Percentiles rank a stretch among this genome's conserved stretches.
phyloP scores from a whole-genome alignment of 805 yeast genomes.

The Ogataea neopini region DNA sequence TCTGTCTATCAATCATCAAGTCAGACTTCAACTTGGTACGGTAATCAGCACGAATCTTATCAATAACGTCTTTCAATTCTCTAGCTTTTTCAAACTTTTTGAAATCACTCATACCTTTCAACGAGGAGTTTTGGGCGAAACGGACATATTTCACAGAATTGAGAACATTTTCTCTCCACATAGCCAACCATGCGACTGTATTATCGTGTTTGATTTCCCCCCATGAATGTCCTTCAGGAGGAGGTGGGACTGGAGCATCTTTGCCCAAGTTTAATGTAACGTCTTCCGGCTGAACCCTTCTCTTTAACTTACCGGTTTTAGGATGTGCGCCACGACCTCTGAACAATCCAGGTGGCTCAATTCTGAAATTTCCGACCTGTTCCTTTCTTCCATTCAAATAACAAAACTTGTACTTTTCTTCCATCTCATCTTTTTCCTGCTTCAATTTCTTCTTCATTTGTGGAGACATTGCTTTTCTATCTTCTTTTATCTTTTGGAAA shows the following conservation, averaged over 20 bases:
- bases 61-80: constrained; percentile 73
- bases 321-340: constrained; percentile 98
- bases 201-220: constrained; percentile 86
- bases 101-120: constrained; percentile 88
- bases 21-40: constrained; percentile 65
- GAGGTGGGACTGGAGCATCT: constrained; percentile 70
- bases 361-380: constrained; percentile 88
- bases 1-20: constrained; percentile 82
- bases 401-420: constrained; percentile 82
- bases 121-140: constrained; percentile 85
- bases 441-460: constrained; percentile 77
- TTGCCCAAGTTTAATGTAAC: constrained; percentile 79
- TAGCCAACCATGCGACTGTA: constrained; percentile 93
- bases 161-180: constrained; percentile 93
- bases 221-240: constrained; percentile 91
- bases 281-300: constrained; percentile 87
- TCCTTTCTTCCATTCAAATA: constrained; percentile 83
- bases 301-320: constrained; percentile 86
- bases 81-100: constrained; percentile 94
- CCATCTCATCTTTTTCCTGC: constrained; percentile 69
- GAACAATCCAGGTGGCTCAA: constrained; percentile 95
- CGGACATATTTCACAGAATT: constrained; percentile 84
- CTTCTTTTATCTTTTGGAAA: constrained; percentile 69
- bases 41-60: constrained; percentile 73
- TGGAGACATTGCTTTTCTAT: constrained; percentile 64